Conservation (phyloP, 1,284 basidiomycete species). For the Agaricales sp. region DNA sequence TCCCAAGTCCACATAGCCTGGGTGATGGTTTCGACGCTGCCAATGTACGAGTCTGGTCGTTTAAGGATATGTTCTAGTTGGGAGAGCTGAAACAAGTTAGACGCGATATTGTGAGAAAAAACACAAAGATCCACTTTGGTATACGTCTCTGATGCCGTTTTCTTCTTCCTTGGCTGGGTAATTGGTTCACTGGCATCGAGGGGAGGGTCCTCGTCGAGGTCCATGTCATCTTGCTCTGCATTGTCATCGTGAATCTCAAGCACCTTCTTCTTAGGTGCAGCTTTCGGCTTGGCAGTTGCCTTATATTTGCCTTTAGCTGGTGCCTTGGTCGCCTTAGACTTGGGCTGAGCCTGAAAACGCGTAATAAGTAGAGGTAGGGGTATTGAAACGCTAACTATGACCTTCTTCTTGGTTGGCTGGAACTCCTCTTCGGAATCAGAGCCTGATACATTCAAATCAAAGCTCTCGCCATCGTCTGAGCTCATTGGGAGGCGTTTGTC, state of each 20-base stretch:
- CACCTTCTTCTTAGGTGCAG: constrained; percentile 44
- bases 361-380: constrained; percentile 6
- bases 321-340: constrained; percentile 18
- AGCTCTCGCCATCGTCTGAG: constrained; percentile 57
- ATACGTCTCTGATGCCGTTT: constrained; percentile 88
- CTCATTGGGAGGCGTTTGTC: constrained; percentile 27
- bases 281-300: constrained; percentile 24
- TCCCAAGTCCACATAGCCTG: constrained; percentile 92
- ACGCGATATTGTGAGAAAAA: constrained; percentile 3
- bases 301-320: constrained; percentile 17
- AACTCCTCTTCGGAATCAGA: constrained; percentile 57
- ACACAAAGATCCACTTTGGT: constrained; percentile 53
- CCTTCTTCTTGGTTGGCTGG: constrained; percentile 53
- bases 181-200: constrained; percentile 16
- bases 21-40: constrained; percentile 80
- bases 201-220: constrained; percentile 31
- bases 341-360: constrained; percentile 14
- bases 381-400: constrained; percentile 14
- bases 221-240: constrained; percentile 29
- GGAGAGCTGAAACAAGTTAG: constrained; percentile 54
- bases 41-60: constrained; percentile 98
- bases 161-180: constrained; percentile 43
- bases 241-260: constrained; percentile 56
- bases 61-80: constrained; percentile 96
- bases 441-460: constrained; percentile 47